A percentile compares a stretch with the other conserved stretches of the same genome.
Conservation (phyloP, 306 rosid species). For the Hippophae gyantsensis region DNA sequence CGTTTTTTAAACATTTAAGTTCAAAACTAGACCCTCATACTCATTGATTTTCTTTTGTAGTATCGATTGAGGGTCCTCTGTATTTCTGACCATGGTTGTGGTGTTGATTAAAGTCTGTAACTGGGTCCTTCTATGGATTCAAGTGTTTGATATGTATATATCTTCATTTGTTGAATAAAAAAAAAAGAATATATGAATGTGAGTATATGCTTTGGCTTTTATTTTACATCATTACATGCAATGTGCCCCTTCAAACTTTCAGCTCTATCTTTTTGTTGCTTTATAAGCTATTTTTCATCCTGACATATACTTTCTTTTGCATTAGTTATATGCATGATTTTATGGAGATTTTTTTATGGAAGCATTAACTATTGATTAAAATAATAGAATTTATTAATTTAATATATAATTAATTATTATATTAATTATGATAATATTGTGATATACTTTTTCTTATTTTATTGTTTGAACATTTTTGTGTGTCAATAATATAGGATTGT, state of each 20-base stretch:
- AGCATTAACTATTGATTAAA: too few species aligned
- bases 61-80: conserved; percentile 27
- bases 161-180: conserved; percentile 11
- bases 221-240: neutral
- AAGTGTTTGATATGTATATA: conserved; percentile 24
- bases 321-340: too few species aligned
- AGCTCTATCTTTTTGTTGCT: too few species aligned
- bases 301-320: too few species aligned
- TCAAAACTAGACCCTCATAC: conserved; percentile 7
- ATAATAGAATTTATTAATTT: too few species aligned
- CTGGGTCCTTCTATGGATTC: conserved; percentile 29
- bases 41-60: conserved; percentile 23
- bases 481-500: too few species aligned
- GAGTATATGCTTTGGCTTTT: neutral
- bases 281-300: too few species aligned
- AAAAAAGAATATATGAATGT: neutral
- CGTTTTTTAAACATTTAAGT: neutral
- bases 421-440: too few species aligned
- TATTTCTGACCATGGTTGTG: conserved; percentile 40
- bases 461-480: too few species aligned
- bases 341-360: too few species aligned
- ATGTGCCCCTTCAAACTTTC: neutral
- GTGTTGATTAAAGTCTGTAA: conserved; percentile 32
- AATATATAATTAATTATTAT: too few species aligned
- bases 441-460: too few species aligned